Evolutionary conservation across 306 rosid species (phyloP).

Genomic region (Prunus campanulata): DNA sequence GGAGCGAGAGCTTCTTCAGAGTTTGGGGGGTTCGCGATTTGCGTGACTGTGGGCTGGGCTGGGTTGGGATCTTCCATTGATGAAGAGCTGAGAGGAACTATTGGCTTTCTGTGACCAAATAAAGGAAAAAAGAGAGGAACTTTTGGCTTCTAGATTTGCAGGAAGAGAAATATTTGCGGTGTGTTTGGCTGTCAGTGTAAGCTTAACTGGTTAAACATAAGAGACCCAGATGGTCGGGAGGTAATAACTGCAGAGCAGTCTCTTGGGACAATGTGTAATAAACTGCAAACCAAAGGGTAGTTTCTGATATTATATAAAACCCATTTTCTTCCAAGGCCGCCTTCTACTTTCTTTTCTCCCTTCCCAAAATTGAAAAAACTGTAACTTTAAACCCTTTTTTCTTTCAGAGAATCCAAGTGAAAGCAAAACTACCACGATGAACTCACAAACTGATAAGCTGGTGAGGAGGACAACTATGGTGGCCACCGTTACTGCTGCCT

Average conservation of each 20-base stretch:
- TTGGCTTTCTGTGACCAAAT: neutral
- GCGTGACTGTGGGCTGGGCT: conserved; percentile 10
- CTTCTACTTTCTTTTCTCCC: neutral
- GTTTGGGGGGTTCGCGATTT: conserved; percentile 22
- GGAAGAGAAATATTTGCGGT: neutral
- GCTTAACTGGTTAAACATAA: neutral
- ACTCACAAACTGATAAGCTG: conserved; percentile 57
- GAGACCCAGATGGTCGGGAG: too few species aligned
- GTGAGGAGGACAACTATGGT: conserved; percentile 66
- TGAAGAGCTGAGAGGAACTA: neutral
- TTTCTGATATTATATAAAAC: neutral
- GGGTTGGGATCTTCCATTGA: conserved; percentile 26
- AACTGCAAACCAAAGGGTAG: neutral
- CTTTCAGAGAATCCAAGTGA: conserved; percentile 1
- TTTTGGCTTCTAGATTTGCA: too few species aligned
- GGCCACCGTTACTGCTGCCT: conserved; percentile 72
- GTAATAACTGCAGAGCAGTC: too few species aligned
- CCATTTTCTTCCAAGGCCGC: conserved; percentile 9
- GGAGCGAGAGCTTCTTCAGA: conserved; percentile 17
- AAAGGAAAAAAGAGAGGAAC: neutral
- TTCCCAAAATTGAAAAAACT: neutral
- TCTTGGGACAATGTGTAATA: neutral
- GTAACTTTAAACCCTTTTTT: neutral
- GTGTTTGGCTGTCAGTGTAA: neutral
- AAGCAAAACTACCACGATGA: conserved; percentile 29